phyloP scores from a whole-genome alignment of 23 red algal genomes.

The Gracilariopsis chorda region DNA sequence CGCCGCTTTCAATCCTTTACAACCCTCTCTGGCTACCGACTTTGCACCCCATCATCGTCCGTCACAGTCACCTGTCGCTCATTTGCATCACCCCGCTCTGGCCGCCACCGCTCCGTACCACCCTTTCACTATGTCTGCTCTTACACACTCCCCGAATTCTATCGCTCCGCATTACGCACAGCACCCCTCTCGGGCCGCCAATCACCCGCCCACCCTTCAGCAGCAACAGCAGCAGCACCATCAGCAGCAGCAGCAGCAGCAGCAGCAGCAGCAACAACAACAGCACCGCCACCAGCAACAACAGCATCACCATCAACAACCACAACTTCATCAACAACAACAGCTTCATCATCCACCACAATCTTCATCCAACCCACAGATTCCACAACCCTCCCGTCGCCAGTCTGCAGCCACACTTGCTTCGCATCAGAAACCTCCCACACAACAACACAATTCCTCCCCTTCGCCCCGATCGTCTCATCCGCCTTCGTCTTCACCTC shows the following conservation, averaged over 20 bases:
- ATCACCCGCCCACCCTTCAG: background rate
- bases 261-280: background rate
- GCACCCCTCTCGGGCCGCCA: background rate
- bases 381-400: background rate
- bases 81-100: conserved; percentile 28
- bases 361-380: background rate
- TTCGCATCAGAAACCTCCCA: background rate
- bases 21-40: conserved; percentile 13
- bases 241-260: background rate
- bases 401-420: background rate
- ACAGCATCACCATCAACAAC: background rate
- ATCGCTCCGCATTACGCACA: conserved; percentile 2
- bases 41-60: background rate
- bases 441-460: background rate
- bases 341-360: background rate
- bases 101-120: conserved; percentile 11
- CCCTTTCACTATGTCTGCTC: background rate
- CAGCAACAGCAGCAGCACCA: conserved; percentile 4
- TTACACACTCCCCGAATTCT: conserved; percentile 31
- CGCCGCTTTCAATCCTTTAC: conserved; percentile 6
- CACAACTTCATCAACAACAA: background rate
- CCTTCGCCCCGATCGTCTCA: background rate
- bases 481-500: background rate
- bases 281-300: background rate
- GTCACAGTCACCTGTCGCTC: conserved; percentile 4